Evolutionary conservation across 2,329 filamentous ascomycete genomes (phyloP).

Genomic region (Fusarium sp.): DNA sequence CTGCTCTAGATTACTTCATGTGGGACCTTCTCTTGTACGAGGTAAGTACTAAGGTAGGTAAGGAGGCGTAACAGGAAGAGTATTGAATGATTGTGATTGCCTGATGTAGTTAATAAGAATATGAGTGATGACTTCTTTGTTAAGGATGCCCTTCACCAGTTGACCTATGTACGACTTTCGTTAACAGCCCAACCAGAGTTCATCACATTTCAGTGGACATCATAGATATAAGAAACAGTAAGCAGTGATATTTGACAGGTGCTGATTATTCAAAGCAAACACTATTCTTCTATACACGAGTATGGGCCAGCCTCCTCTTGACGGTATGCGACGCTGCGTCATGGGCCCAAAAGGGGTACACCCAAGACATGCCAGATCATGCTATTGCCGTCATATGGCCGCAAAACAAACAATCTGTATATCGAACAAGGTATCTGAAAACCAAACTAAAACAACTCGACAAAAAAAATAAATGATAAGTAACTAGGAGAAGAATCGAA

Average conservation of each 20-base stretch:
- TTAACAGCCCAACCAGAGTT: neutral
- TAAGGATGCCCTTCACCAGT: neutral
- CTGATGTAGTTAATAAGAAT: neutral
- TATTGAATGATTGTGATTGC: neutral
- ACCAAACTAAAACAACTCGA: constrained; percentile 44
- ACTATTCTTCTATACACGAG: constrained; percentile 54
- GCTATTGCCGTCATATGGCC: constrained; percentile 43
- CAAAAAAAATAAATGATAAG: constrained; percentile 39
- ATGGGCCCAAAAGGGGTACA: constrained; percentile 13
- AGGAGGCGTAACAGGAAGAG: neutral
- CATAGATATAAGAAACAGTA: neutral
- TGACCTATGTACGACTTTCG: neutral
- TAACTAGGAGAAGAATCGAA: constrained; percentile 46
- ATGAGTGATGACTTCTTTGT: neutral
- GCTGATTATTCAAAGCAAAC: constrained; percentile 51
- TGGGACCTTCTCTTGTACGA: neutral
- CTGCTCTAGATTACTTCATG: neutral
- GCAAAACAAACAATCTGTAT: constrained; percentile 57
- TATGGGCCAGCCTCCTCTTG: constrained; percentile 49
- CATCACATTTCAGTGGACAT: neutral
- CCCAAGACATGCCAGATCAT: constrained; percentile 35
- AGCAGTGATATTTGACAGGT: constrained; percentile 40
- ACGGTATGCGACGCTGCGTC: constrained; percentile 30
- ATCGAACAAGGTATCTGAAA: constrained; percentile 72
- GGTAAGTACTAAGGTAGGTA: neutral